Evolutionary conservation across 2,329 filamentous ascomycete species (phyloP).

Genomic region (Claviceps sp.): DNA sequence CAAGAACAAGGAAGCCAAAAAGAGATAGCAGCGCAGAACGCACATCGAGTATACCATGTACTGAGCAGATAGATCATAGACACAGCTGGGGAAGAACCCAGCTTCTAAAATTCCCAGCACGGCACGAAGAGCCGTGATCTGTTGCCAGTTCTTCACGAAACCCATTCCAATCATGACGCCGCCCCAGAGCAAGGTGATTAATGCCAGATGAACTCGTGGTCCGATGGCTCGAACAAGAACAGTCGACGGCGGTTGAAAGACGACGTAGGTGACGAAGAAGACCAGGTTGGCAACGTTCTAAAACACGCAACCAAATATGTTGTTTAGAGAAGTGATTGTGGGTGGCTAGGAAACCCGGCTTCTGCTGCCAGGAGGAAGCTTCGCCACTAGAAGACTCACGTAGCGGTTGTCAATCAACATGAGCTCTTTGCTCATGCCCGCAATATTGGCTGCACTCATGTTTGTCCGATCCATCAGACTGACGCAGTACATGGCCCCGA

Average conservation of each 20-base stretch:
- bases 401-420: slow-evolving; percentile 32
- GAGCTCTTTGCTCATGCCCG: slow-evolving; percentile 43
- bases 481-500: slow-evolving; percentile 58
- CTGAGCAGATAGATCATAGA: slow-evolving; percentile 63
- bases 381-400: slow-evolving; percentile 16
- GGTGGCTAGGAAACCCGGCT: no score
- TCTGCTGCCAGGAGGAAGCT: background rate
- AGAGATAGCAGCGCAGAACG: slow-evolving; percentile 13
- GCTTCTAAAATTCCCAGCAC: slow-evolving; percentile 53
- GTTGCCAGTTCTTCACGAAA: slow-evolving; percentile 38
- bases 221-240: slow-evolving; percentile 55
- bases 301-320: background rate
- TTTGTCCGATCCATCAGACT: slow-evolving; percentile 72
- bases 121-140: slow-evolving; percentile 41
- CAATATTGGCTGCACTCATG: slow-evolving; percentile 58
- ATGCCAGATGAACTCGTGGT: slow-evolving; percentile 40
- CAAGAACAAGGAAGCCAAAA: slow-evolving; percentile 39
- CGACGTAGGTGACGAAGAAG: slow-evolving; percentile 61
- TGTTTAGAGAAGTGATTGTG: background rate
- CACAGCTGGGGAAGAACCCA: slow-evolving; percentile 59
- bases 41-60: slow-evolving; percentile 58
- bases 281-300: slow-evolving; percentile 54
- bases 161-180: slow-evolving; percentile 51
- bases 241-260: slow-evolving; percentile 61
- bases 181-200: slow-evolving; percentile 47